A percentile compares a stretch with the other conserved stretches of the same genome.
Conservation (phyloP, 2,329 filamentous ascomycete species). For the Dothidotthia symphoricarpi region DNA sequence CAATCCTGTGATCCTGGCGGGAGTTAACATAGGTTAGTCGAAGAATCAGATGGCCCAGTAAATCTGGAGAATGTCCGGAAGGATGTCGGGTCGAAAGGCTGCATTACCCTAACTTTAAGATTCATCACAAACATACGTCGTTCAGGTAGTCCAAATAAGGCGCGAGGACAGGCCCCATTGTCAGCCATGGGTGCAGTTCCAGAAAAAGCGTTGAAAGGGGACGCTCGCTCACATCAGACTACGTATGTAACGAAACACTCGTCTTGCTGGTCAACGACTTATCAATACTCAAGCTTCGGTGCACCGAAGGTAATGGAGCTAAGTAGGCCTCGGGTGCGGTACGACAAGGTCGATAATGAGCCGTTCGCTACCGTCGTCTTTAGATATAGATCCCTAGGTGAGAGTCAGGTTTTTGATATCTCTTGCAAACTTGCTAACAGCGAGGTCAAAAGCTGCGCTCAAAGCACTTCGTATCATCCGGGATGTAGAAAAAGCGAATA, state of each 20-base stretch:
- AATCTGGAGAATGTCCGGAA: background rate
- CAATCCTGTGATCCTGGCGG: background rate
- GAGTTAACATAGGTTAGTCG: background rate
- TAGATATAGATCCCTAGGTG: constrained; percentile 11
- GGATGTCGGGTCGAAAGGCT: constrained; percentile 2
- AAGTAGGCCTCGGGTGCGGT: background rate
- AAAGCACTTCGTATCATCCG: constrained; percentile 2
- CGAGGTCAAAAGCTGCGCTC: constrained; percentile 6
- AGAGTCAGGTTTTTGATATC: too few relatives aligned
- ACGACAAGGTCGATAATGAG: background rate
- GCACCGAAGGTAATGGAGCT: background rate
- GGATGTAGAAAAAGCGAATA: background rate
- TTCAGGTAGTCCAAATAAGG: background rate
- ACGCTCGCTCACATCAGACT: constrained; percentile 11
- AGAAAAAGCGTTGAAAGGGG: constrained; percentile 12
- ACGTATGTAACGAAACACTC: constrained; percentile 1
- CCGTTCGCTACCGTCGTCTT: constrained; percentile 9
- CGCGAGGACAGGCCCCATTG: background rate
- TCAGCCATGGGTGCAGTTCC: constrained; percentile 1
- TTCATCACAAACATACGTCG: constrained; percentile 2
- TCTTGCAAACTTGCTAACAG: too few relatives aligned
- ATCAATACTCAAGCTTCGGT: background rate
- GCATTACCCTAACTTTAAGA: background rate
- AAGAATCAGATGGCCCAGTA: background rate
- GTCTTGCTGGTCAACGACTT: background rate